A percentile compares a stretch with the other conserved stretches of the same genome.
phyloP scores from a whole-genome alignment of 2,329 filamentous ascomycete species.

The Beauveria sp. region DNA sequence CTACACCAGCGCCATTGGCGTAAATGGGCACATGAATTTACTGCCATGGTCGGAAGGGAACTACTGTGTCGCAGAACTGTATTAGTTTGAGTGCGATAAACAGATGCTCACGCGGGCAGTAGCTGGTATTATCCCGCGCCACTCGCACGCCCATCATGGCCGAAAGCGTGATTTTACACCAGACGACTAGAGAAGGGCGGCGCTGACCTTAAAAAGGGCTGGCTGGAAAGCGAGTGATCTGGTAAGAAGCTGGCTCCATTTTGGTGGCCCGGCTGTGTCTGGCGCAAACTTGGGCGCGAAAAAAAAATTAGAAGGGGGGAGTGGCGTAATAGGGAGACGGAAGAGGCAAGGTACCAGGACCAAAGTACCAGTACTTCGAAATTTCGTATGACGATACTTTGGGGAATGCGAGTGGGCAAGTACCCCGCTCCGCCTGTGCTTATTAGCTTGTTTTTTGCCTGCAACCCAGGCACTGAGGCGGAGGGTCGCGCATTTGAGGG shows the following conservation, averaged over 20 bases:
- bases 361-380: slow-evolving; percentile 25
- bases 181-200: not conserved
- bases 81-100: not conserved
- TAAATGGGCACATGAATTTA: not conserved
- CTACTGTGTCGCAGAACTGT: not conserved
- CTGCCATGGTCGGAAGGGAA: not conserved
- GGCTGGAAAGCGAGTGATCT: slow-evolving; percentile 5
- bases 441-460: slow-evolving; percentile 11
- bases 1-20: not conserved
- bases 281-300: not conserved
- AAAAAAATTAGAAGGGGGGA: not conserved
- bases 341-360: slow-evolving; percentile 19
- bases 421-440: slow-evolving; percentile 20
- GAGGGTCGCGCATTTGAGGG: not conserved
- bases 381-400: slow-evolving; percentile 28
- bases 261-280: not conserved
- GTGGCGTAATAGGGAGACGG: slow-evolving; percentile 2
- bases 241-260: not conserved
- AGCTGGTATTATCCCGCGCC: not conserved
- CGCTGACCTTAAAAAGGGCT: slow-evolving; percentile 6
- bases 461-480: not conserved
- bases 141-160: not conserved
- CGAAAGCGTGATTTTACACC: not conserved
- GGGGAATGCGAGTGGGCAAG: slow-evolving; percentile 26
- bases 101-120: not conserved